Conservation (phyloP, 192 early-diverging fungal species). For the Backusella sp. region DNA sequence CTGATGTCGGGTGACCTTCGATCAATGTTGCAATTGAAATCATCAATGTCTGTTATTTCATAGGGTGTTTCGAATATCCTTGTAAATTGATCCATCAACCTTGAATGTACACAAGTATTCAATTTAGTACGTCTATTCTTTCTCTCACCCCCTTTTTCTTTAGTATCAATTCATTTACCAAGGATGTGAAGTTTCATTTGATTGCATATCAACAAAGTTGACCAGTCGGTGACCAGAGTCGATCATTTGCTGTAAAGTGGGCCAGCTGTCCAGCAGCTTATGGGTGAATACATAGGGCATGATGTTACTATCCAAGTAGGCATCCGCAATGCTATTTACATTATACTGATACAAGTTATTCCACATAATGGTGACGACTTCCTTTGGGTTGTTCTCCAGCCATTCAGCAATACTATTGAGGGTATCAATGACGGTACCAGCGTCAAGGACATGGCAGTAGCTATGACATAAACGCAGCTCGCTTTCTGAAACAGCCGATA, state of each 20-base stretch:
- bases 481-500: slow-evolving; percentile 42
- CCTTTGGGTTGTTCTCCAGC: slow-evolving; percentile 58
- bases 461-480: slow-evolving; percentile 62
- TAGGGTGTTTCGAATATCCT: slow-evolving; percentile 70
- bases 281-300: slow-evolving; percentile 23
- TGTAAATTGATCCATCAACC: slow-evolving; percentile 56
- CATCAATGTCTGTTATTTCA: slow-evolving; percentile 36
- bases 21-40: slow-evolving; percentile 56
- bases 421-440: slow-evolving; percentile 48
- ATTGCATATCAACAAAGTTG: slow-evolving; percentile 56
- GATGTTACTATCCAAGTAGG: slow-evolving; percentile 17
- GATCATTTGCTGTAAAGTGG: slow-evolving; percentile 69
- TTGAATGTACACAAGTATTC: slow-evolving; percentile 3
- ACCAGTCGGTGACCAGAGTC: slow-evolving; percentile 59
- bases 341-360: slow-evolving; percentile 58
- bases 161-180: slow-evolving; percentile 44
- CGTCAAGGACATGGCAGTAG: slow-evolving; percentile 57
- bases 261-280: slow-evolving; percentile 54
- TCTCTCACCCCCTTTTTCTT: background rate
- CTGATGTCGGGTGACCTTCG: slow-evolving; percentile 34
- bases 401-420: slow-evolving; percentile 57
- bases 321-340: slow-evolving; percentile 38
- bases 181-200: slow-evolving; percentile 48
- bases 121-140: background rate
- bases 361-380: slow-evolving; percentile 75